Evolutionary conservation across 352 stramenopile species (phyloP).

Genomic region (Nothophytophthora sp.): DNA sequence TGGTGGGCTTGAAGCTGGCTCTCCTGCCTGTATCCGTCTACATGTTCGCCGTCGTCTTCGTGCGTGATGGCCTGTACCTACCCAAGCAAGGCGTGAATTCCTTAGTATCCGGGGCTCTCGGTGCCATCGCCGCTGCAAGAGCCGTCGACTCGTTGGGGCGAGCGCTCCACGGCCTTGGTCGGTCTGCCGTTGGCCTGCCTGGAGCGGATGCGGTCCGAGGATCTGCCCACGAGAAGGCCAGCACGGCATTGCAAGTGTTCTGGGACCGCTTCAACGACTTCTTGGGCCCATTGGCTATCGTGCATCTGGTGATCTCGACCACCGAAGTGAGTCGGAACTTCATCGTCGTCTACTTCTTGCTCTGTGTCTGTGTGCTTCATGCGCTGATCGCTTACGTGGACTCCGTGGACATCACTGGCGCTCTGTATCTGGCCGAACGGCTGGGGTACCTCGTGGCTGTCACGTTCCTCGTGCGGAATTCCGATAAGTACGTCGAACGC

Average conservation of each 20-base stretch:
- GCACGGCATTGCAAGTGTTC: slow-evolving; percentile 21
- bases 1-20: slow-evolving; percentile 8
- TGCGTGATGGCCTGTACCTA: slow-evolving; percentile 6
- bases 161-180: slow-evolving; percentile 7
- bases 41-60: slow-evolving; percentile 10
- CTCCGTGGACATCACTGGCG: slow-evolving; percentile 12
- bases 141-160: slow-evolving; percentile 12
- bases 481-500: slow-evolving; percentile 11
- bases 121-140: slow-evolving; percentile 13
- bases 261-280: slow-evolving; percentile 31
- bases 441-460: slow-evolving; percentile 22
- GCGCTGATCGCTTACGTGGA: slow-evolving; percentile 20
- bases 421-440: slow-evolving; percentile 11
- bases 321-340: slow-evolving; percentile 9
- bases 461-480: slow-evolving; percentile 12
- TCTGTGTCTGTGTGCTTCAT: slow-evolving; percentile 18
- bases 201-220: slow-evolving; percentile 8
- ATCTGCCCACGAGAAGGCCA: slow-evolving; percentile 14
- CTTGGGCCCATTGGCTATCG: slow-evolving; percentile 13
- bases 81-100: slow-evolving; percentile 22
- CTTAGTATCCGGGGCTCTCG: slow-evolving; percentile 16
- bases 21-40: slow-evolving; percentile 12
- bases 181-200: background rate
- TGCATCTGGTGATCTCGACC: slow-evolving; percentile 13
- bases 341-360: slow-evolving; percentile 20